phyloP scores from a whole-genome alignment of 2,329 filamentous ascomycete genomes.

The Stemphylium beticola region DNA sequence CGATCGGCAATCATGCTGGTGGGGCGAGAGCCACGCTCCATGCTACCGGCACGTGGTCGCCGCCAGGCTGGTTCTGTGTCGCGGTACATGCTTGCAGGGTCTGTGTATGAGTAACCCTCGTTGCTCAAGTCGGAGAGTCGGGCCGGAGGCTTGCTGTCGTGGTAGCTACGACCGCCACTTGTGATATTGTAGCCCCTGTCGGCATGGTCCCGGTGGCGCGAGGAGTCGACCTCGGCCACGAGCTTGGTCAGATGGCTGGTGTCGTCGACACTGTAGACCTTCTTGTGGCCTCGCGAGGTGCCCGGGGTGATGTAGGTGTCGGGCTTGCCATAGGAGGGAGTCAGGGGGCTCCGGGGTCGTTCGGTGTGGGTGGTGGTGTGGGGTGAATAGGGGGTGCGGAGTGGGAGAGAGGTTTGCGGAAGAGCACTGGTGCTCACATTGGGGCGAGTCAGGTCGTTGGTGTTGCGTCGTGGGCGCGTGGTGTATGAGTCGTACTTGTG shows the following conservation, averaged over 20 bases:
- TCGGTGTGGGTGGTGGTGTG: conserved; percentile 33
- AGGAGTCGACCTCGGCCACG: conserved; percentile 47
- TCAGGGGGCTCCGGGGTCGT: conserved; percentile 51
- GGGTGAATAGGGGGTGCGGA: conserved; percentile 37
- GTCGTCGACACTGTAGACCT: conserved; percentile 58
- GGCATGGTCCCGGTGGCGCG: conserved; percentile 33
- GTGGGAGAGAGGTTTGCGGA: conserved; percentile 35
- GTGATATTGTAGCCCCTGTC: conserved; percentile 34
- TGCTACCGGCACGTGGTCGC: conserved; percentile 52
- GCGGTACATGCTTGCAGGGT: conserved; percentile 57
- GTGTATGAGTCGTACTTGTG: conserved; percentile 53
- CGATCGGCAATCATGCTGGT: conserved; percentile 53
- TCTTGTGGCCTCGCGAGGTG: conserved; percentile 49
- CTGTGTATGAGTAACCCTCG: conserved; percentile 57
- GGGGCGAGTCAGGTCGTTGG: conserved; percentile 46
- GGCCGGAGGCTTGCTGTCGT: conserved; percentile 28
- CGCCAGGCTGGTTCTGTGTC: conserved; percentile 59
- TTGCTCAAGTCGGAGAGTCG: conserved; percentile 48
- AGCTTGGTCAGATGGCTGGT: conserved; percentile 47
- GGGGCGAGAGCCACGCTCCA: conserved; percentile 55
- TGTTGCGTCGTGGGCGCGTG: conserved; percentile 54
- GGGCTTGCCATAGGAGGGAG: conserved; percentile 40
- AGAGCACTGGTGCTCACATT: conserved; percentile 43
- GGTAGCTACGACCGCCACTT: conserved; percentile 42
- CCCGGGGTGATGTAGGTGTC: conserved; percentile 49